Evolutionary conservation across 2,329 filamentous ascomycete genomes (phyloP), one percentile per base, ranked within the genome.

Genomic region (Basipetospora sp.): DNA sequence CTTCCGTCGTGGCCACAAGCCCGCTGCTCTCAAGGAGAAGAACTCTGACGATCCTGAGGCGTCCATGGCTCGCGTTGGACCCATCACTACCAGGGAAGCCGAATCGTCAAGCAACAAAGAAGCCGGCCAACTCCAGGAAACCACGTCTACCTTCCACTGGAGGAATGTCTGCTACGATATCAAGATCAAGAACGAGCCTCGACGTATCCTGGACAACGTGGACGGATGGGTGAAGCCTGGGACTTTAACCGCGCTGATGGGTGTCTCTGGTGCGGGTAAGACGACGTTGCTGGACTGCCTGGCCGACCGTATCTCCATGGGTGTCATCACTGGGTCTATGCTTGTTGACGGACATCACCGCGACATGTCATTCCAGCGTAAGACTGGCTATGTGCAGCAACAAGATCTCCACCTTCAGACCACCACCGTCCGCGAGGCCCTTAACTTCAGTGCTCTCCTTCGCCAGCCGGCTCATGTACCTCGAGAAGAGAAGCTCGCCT

Each of bases 211-310:
- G 42, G 78, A 94, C 48, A 66, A 90, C 44, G 82, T 94, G 10
- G 81, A 92, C 51, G 87, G 87, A 26, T 94, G 84, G 82, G 85
- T 94, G 42, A 90, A 92, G 58, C 87, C 87, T 3, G 87, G 87
- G 42, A 93, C 84, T 13, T 57, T 93, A 38, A 94, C 86, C 10
- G 86, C 84, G 28, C 66, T 93, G 3, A 94, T 94, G 86, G 82
- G 85, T 60, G 83, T 87, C 6, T 86, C 80, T 22, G 86, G 87
- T 47, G 87, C 87, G n/a, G 87, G 87, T 41, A 94, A 94, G 58
- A 94, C 87, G 0, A 94, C 87, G 1, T 70, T 94, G 19, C 63
- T 94, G 22, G 83, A 94, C 57, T 82, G 83, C 26, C 67, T 94
- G 45, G 87, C 87, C 32, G 82, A 81, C 42, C 79, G 87, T 53